A percentile compares a stretch with the other conserved stretches of the same genome.
These are phyloP conservation scores for Imleria badia DNA, from an alignment of 768 basidiomycete genomes.

Conservation along the genomic window DNA sequence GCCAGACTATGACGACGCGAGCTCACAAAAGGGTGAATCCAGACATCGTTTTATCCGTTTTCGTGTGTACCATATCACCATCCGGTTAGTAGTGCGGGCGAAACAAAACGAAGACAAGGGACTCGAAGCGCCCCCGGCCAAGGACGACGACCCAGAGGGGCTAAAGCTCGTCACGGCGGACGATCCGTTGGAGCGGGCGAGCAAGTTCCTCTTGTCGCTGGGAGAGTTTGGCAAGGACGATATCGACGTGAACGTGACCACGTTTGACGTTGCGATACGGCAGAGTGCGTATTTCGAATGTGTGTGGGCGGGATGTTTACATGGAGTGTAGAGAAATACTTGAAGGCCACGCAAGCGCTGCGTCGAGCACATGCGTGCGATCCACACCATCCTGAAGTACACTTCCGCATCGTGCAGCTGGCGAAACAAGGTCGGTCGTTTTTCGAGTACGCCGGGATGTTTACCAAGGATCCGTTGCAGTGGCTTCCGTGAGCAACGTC, in stretches of 20 bases:
- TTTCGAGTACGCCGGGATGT: too few species aligned
- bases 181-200: slow-evolving; percentile 74
- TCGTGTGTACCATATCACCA: slow-evolving; percentile 9
- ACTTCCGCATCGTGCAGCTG: slow-evolving; percentile 68
- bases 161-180: slow-evolving; percentile 59
- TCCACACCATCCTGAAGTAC: slow-evolving; percentile 62
- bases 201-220: slow-evolving; percentile 67
- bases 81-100: slow-evolving; percentile 27
- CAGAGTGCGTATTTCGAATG: slow-evolving; percentile 54
- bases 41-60: slow-evolving; percentile 13
- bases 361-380: slow-evolving; percentile 53
- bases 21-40: slow-evolving; percentile 61
- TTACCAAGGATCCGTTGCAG: slow-evolving; percentile 31
- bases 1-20: slow-evolving; percentile 37
- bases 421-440: slow-evolving; percentile 47
- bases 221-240: slow-evolving; percentile 48
- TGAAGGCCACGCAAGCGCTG: slow-evolving; percentile 76
- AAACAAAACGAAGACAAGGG: slow-evolving; percentile 65
- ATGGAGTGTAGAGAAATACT: slow-evolving; percentile 61
- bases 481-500: slow-evolving; percentile 42
- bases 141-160: slow-evolving; percentile 87
- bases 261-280: slow-evolving; percentile 81
- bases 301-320: neutral
- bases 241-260: slow-evolving; percentile 69
- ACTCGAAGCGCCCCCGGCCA: slow-evolving; percentile 50